These are phyloP conservation scores for Royoungia palumana DNA, from an alignment of 768 basidiomycete genomes.

Conservation along the genomic window DNA sequence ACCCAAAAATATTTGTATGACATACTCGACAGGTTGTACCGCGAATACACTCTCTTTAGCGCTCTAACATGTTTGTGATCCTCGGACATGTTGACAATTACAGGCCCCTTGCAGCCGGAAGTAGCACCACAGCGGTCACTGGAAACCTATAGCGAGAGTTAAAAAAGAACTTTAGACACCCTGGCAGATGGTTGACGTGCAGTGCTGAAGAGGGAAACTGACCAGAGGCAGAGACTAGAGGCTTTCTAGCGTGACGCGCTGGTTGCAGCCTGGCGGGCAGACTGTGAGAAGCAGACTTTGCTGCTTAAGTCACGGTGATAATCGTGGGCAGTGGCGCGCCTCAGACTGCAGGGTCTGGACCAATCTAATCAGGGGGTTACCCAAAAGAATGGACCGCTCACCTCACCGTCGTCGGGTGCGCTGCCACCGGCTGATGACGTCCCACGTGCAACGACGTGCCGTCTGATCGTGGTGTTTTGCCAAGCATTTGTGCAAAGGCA, in stretches of 20 bases:
- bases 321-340: background rate
- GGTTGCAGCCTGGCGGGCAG: background rate
- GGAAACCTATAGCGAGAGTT: background rate
- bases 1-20: background rate
- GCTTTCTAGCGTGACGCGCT: constrained; percentile 2
- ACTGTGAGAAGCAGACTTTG: background rate
- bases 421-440: no score
- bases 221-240: constrained; percentile 1
- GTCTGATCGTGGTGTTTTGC: no score
- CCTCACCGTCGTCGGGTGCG: no score
- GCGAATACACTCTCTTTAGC: constrained; percentile 2
- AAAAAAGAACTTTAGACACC: background rate
- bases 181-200: background rate
- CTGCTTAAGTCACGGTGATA: background rate
- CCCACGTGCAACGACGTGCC: no score
- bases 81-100: constrained; percentile 1
- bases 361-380: no score
- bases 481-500: no score
- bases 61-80: background rate
- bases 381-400: no score
- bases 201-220: constrained; percentile 1
- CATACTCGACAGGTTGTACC: constrained; percentile 16
- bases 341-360: background rate
- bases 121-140: constrained; percentile 1
- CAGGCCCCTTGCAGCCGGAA: background rate